These are phyloP conservation scores for Mycena vulgaris DNA, from an alignment of 768 basidiomycete species.

Conservation along the genomic window DNA sequence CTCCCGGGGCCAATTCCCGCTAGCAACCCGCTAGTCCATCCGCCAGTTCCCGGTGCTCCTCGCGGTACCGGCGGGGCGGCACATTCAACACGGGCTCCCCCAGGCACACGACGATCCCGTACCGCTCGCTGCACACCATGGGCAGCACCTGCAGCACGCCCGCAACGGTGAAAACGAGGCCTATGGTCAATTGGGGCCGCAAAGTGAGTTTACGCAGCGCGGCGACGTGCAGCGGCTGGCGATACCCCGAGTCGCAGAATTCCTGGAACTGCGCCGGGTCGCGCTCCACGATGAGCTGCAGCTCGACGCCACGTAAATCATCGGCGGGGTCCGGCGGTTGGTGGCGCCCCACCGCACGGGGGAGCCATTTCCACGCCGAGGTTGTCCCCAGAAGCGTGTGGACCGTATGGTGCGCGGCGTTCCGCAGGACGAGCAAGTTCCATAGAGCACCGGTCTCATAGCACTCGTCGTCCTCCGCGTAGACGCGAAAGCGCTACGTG, in stretches of 20 bases:
- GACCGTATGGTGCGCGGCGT: slow-evolving; percentile 10
- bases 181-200: no score
- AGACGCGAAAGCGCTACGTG: not conserved
- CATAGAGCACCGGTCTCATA: slow-evolving; percentile 8
- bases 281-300: not conserved
- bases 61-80: no score
- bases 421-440: slow-evolving; percentile 3
- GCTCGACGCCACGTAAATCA: no score
- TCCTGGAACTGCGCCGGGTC: not conserved
- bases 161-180: no score
- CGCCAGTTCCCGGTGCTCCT: no score
- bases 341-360: not conserved
- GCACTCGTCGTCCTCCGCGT: slow-evolving; percentile 18
- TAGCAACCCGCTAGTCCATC: no score
- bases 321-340: slow-evolving; percentile 1
- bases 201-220: slow-evolving; percentile 2
- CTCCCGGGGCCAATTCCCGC: no score
- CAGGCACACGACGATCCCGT: no score
- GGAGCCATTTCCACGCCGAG: not conserved
- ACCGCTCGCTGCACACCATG: no score
- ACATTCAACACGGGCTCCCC: no score
- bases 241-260: no score
- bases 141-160: no score
- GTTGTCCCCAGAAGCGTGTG: not conserved
- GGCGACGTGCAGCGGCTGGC: not conserved